Base-by-base conservation (phyloP, 2,329 filamentous ascomycete genomes). In the Cladosporium sp. region DNA sequence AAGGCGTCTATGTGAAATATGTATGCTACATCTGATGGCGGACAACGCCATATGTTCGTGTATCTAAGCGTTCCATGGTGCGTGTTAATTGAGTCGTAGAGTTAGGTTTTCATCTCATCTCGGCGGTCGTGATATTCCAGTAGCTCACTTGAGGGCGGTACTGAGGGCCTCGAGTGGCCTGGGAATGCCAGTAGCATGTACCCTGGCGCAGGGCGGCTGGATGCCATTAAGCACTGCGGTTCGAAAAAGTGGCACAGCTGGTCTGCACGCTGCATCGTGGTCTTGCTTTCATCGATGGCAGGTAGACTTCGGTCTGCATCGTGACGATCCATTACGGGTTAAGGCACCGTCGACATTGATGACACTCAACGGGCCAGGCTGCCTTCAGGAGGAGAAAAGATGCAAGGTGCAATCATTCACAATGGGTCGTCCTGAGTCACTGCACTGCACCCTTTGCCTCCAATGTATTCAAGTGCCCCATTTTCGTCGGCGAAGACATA, bases 381-480 rank as follows among this genome's bases (percentile, higher is more conserved):
- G n/a, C 1, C 39, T 7, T 8, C n/a, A 21, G n/a, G 4, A 21
- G 8, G n/a, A 46, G 39, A 46, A 21, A 13, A 8, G 16, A 7
- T n/a, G n/a, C 39, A 46, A 10, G 39, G n/a, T 4, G n/a, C n/a
- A 13, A 13, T 21, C 8, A 1, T 21, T 54, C 51, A 54, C 28
- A 54, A 13, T 21, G 51, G 26, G 13, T 54, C 51, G 2, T 65
- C 65, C 10, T 66, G 58, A 2, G 65, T 60, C 18, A 63, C 60
- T 16, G 68, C 66, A 11, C 65, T 67, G 63, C 70, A 71, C 0
- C 70, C 70, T 5, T 63, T 67, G 23, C 70, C 70, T 32, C 70
- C 70, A 32, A 71, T 68, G 32, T 58, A 70, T 43, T 69, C 68
- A 49, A 66, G 65, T 2, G 70, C 70, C 30, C 68, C 60, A 5